These are phyloP conservation scores for Aurantiochytrium sp. DNA, from an alignment of 108 stramenopile species.

Conservation along the genomic window DNA sequence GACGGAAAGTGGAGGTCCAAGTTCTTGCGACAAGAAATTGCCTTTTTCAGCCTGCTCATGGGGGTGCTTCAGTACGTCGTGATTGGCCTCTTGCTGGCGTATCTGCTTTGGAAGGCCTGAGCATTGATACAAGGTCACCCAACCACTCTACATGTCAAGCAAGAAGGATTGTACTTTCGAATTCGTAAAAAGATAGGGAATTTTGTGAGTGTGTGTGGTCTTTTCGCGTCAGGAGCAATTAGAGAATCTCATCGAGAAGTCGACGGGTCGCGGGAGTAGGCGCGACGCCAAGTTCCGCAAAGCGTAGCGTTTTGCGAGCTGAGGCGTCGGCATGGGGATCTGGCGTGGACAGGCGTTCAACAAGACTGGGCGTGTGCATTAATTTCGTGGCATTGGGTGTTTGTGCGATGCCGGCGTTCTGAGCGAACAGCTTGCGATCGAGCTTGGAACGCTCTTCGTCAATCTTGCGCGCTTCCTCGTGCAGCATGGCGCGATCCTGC, in stretches of 20 bases:
- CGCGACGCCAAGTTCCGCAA: not conserved
- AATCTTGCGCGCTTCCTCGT: not conserved
- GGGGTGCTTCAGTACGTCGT: too few species aligned
- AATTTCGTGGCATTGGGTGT: not conserved
- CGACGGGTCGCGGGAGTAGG: not conserved
- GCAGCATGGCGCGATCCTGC: not conserved
- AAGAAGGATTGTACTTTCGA: too few species aligned
- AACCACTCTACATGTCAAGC: too few species aligned
- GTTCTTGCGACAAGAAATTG: conserved; percentile 68
- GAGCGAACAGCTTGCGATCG: not conserved
- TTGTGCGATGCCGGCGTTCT: not conserved
- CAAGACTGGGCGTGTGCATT: not conserved
- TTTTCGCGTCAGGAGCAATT: not conserved
- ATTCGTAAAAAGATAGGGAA: too few species aligned
- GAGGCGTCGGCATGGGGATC: not conserved
- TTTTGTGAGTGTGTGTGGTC: too few species aligned
- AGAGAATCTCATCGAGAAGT: not conserved
- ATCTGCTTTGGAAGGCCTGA: too few species aligned
- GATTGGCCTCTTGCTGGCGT: too few species aligned
- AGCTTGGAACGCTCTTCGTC: not conserved
- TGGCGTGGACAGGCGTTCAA: not conserved
- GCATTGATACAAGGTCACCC: too few species aligned
- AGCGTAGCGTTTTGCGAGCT: not conserved
- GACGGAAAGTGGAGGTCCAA: conserved; percentile 37
- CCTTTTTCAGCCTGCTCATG: conserved; percentile 19